A percentile compares a stretch with the other conserved stretches of the same genome.
These are phyloP conservation scores for Chimonanthus salicifolius DNA, from an alignment of 164 flowering plant species.

Conservation along the genomic window DNA sequence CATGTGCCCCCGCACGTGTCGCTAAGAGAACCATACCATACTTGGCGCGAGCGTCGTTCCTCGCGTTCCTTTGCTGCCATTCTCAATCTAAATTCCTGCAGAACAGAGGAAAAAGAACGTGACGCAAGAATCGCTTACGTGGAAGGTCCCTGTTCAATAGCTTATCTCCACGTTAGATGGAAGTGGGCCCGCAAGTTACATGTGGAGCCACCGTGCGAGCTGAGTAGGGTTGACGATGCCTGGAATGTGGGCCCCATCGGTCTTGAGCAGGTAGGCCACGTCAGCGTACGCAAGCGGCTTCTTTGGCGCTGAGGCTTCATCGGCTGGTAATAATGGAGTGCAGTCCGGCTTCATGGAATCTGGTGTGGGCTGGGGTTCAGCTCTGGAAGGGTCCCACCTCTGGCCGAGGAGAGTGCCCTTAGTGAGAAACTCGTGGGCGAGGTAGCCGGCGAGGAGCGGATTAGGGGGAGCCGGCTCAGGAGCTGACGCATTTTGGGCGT, in stretches of 20 bases:
- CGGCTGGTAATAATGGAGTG: neutral
- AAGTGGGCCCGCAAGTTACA: conserved; percentile 22
- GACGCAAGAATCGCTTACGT: no score
- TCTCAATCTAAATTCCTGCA: no score
- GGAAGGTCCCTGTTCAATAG: no score
- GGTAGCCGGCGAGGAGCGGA: conserved; percentile 68
- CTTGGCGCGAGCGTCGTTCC: no score
- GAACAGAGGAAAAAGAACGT: no score
- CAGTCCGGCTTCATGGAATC: neutral
- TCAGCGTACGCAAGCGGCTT: conserved; percentile 43
- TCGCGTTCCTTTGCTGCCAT: no score
- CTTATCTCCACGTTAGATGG: no score
- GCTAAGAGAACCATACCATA: no score
- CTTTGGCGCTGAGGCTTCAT: neutral
- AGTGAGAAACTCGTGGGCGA: conserved; percentile 72
- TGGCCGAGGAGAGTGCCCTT: conserved; percentile 67
- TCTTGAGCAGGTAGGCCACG: conserved; percentile 60
- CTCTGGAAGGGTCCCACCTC: conserved; percentile 50
- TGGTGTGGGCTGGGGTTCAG: conserved; percentile 12
- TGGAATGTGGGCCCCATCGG: conserved; percentile 63
- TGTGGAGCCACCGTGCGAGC: conserved; percentile 64
- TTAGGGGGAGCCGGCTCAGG: neutral
- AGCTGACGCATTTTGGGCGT: conserved; percentile 14
- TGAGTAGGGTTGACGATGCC: conserved; percentile 83
- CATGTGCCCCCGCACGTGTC: no score